Percentiles rank a stretch among this genome's conserved stretches.
Evolutionary conservation across 305 asterid species (phyloP).

Genomic region (Fraxinus latifolia): DNA sequence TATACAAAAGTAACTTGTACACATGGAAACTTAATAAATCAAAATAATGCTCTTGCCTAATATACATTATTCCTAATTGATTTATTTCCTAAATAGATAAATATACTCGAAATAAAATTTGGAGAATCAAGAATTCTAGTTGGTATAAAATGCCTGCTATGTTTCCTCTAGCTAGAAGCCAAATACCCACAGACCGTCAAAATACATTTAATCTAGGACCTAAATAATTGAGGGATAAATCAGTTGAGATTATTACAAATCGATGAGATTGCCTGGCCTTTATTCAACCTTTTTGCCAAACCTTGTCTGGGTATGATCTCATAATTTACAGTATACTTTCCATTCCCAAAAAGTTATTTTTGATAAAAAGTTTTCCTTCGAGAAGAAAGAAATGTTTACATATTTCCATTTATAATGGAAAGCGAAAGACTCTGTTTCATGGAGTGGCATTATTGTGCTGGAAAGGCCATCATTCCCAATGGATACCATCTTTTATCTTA

Average conservation of each 20-base stretch:
- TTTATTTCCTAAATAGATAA: neutral
- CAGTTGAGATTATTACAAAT: neutral
- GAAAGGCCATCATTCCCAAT: neutral
- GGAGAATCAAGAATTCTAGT: constrained; percentile 1
- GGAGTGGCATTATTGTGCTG: constrained; percentile 1
- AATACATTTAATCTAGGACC: neutral
- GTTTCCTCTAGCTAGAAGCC: neutral
- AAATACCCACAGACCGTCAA: neutral
- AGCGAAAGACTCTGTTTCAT: neutral
- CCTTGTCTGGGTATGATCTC: neutral
- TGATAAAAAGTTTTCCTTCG: neutral
- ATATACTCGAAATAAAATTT: constrained; percentile 7
- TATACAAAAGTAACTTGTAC: no score
- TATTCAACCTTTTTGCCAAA: neutral
- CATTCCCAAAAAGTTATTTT: neutral
- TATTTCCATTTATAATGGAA: neutral
- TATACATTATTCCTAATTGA: no score
- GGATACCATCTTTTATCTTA: neutral
- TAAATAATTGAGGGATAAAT: neutral
- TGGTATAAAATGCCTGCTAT: constrained; percentile 8
- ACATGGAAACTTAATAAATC: no score
- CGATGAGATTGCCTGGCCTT: neutral
- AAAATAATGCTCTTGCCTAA: no score
- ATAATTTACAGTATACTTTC: neutral
- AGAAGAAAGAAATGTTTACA: neutral